These are phyloP conservation scores for Anacardium occidentale DNA, from an alignment of 345 rosid species.

Conservation along the genomic window DNA sequence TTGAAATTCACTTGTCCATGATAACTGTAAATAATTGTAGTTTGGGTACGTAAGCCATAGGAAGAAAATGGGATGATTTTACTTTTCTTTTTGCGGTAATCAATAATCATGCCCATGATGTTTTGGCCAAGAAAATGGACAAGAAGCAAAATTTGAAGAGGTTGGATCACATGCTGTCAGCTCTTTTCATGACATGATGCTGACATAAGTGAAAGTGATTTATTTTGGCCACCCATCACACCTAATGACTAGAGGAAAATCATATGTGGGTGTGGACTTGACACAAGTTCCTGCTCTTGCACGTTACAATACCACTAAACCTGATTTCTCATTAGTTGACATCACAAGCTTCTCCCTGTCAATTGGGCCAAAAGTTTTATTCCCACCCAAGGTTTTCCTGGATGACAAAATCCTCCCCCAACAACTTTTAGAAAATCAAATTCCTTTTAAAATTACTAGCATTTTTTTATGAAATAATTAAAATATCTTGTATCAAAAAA, in stretches of 20 bases:
- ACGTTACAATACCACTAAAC: no score
- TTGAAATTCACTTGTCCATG: not conserved
- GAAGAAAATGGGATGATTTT: not conserved
- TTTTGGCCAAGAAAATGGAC: no score
- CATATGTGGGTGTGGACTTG: not conserved
- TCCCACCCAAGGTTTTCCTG: no score
- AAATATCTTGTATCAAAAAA: no score
- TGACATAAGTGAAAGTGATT: not conserved
- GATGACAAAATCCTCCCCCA: no score
- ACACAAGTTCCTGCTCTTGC: not conserved
- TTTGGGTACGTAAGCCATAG: not conserved
- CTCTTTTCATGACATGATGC: slow-evolving; percentile 1
- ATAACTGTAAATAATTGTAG: not conserved
- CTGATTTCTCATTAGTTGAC: not conserved
- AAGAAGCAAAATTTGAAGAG: not conserved
- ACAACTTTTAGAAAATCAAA: no score
- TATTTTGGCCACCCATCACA: not conserved
- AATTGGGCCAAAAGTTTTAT: no score
- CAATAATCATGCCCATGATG: not conserved
- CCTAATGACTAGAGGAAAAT: not conserved
- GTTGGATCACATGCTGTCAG: slow-evolving; percentile 5
- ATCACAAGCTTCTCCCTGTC: not conserved
- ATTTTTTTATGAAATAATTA: no score
- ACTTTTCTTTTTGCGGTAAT: not conserved
- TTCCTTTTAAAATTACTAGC: no score